Conservation (phyloP, 805 yeast species). For the Tetrapisispora fleetii region DNA sequence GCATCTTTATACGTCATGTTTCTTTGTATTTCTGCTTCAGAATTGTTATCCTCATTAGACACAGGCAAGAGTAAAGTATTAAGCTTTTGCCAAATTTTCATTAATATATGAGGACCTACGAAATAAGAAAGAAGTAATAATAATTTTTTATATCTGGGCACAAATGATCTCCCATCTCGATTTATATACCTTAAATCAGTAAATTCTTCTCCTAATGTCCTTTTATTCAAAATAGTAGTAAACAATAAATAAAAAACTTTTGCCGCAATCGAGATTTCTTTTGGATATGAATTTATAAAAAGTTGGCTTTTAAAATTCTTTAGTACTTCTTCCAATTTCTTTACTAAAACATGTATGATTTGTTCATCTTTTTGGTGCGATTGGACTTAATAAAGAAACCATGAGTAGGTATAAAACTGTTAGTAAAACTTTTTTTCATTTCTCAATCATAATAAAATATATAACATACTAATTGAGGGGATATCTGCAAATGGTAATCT, state of each 20-base stretch:
- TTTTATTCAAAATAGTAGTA: conserved; percentile 66
- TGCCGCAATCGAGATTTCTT: conserved; percentile 48
- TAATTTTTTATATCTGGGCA: conserved; percentile 36
- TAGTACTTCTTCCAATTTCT: conserved; percentile 47
- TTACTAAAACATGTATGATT: conserved; percentile 45
- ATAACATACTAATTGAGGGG: conserved; percentile 46
- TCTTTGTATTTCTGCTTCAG: neutral
- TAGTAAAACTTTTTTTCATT: neutral
- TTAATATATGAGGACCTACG: conserved; percentile 47
- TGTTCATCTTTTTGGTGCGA: conserved; percentile 86
- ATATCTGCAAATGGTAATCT: conserved; percentile 68
- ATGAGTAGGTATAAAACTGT: neutral
- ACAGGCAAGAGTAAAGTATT: neutral
- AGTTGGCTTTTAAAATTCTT: conserved; percentile 50
- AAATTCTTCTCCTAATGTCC: conserved; percentile 92
- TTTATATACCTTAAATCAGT: conserved; percentile 66
- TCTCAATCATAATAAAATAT: too few species aligned
- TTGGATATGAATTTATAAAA: conserved; percentile 52
- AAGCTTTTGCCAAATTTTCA: neutral
- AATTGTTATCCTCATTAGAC: neutral
- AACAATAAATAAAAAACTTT: conserved; percentile 56
- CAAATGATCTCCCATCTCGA: conserved; percentile 41
- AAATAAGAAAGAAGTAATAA: conserved; percentile 55
- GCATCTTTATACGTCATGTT: conserved; percentile 29
- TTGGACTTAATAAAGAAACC: conserved; percentile 43